Base-by-base conservation (phyloP, 768 basidiomycete genomes). In the Suillus hirtellus region DNA sequence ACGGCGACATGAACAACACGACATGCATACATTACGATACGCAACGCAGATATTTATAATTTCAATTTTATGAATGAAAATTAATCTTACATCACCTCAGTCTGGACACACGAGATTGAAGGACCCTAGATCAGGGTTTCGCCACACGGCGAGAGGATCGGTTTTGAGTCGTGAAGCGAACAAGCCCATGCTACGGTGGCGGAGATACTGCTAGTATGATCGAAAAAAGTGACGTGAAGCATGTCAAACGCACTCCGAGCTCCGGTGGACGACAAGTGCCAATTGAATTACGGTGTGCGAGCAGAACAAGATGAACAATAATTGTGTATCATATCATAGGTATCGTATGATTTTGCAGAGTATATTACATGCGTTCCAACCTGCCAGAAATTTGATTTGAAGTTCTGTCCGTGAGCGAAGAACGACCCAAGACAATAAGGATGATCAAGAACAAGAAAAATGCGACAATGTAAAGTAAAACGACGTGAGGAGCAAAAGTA, bases 361-460 rank as follows among this genome's bases (percentile, higher is more conserved):
- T 75, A 71, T 72, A 75, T 64, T 73, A 73, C 74, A 73, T 74
- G 72, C 68, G 63, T 69, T 75, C 72, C 74, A 72, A 67, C 71
- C 74, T 59, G 52, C 64, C 47, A 65, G 68, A 64, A 66, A 60
- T 69, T 73, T 35, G 67, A 49, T 54, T 73, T 72, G 52, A 37
- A 55, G 63, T 64, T 49, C 68, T 64, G 74, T 75, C 74, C 72
- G 31, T 67, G 54, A 63, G 60, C 42, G 63, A 66, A 44, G 55
- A 58, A 58, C 55, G 38, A 59, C 53, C 5, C 34, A 65, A 74
- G 66, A 56, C 72, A 74, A 75, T 72, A 73, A 74, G 59, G 56
- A 31, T 40, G 52, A 64, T n/a, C 58, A 43, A 52, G 68, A 68
- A 54, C 68, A 75, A 73, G 68, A 75, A 67, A 67, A 59, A 58